Evolutionary conservation across 2,329 filamentous ascomycete species (phyloP).

Genomic region (Talaromyces sp.): DNA sequence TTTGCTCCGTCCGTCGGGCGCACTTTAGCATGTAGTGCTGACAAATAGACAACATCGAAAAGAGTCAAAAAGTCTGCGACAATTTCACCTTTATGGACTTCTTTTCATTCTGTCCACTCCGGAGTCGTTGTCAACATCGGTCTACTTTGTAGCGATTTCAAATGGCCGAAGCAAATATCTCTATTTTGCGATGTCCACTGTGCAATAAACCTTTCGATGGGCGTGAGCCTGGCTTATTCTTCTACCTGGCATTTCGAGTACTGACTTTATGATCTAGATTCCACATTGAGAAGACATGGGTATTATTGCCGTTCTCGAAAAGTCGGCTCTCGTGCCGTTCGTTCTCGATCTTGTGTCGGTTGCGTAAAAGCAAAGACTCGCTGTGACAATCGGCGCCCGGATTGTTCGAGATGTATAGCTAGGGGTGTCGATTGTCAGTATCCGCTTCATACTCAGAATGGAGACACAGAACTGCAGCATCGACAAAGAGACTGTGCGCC

Average conservation of each 20-base stretch:
- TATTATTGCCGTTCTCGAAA: conserved; percentile 45
- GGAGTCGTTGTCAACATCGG: not conserved
- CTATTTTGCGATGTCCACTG: conserved; percentile 35
- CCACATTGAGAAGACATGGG: conserved; percentile 44
- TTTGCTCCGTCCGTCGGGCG: conserved; percentile 1
- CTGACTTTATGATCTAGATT: conserved; percentile 29
- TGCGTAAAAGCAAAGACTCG: conserved; percentile 39
- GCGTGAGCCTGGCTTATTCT: conserved; percentile 27
- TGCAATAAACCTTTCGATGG: conserved; percentile 45
- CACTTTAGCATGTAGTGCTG: not conserved
- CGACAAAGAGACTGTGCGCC: not conserved
- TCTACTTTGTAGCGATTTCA: not conserved
- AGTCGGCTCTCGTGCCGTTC: conserved; percentile 22
- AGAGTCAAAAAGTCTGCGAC: not conserved
- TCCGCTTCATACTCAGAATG: conserved; percentile 23
- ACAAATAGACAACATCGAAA: not conserved
- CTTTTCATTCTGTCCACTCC: not conserved
- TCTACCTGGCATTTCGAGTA: not conserved
- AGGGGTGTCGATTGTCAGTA: conserved; percentile 40
- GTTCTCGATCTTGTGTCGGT: conserved; percentile 36
- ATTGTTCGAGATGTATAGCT: conserved; percentile 38
- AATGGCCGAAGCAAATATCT: conserved; percentile 21
- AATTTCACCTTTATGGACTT: not conserved
- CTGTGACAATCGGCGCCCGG: conserved; percentile 37
- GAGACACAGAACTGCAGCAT: not conserved